A percentile compares a stretch with the other conserved stretches of the same genome.
Evolutionary conservation across 2,329 filamentous ascomycete species (phyloP).

Genomic region (Pseudonectria foliicola): DNA sequence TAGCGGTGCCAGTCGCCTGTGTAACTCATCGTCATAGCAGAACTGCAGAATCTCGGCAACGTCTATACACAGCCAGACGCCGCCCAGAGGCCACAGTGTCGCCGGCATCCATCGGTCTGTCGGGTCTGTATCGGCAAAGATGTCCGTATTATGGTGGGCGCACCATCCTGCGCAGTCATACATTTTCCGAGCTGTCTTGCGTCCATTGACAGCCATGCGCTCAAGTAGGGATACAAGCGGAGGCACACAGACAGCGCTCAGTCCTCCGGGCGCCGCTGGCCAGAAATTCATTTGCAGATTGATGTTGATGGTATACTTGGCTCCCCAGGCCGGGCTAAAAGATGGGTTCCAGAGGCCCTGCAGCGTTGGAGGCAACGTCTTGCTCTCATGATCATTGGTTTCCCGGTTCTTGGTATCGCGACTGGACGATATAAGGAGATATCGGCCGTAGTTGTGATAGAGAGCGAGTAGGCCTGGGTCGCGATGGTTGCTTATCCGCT

Average conservation of each 20-base stretch:
- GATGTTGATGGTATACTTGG: slow-evolving; percentile 45
- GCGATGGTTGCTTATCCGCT: slow-evolving; percentile 6
- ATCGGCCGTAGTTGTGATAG: slow-evolving; percentile 26
- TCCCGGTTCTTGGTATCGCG: slow-evolving; percentile 4
- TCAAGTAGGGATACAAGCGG: slow-evolving; percentile 31
- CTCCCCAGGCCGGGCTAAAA: slow-evolving; percentile 33
- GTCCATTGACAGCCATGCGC: slow-evolving; percentile 19
- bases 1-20: slow-evolving; percentile 20
- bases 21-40: slow-evolving; percentile 11
- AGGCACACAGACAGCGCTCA: slow-evolving; percentile 30
- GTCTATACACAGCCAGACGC: slow-evolving; percentile 18
- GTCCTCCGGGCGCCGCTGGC: slow-evolving; percentile 26
- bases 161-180: slow-evolving; percentile 31
- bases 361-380: slow-evolving; percentile 25
- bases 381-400: slow-evolving; percentile 2
- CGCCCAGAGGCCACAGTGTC: slow-evolving; percentile 19
- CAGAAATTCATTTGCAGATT: slow-evolving; percentile 50
- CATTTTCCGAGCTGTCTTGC: slow-evolving; percentile 27
- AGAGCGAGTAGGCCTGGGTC: slow-evolving; percentile 23
- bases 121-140: slow-evolving; percentile 32
- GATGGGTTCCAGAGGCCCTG: slow-evolving; percentile 31
- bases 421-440: slow-evolving; percentile 23
- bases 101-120: slow-evolving; percentile 26
- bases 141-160: slow-evolving; percentile 32
- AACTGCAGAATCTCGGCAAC: slow-evolving; percentile 18